Evolutionary conservation across 495 filamentous ascomycete species (phyloP).

Genomic region (Aspergillus ostianus): DNA sequence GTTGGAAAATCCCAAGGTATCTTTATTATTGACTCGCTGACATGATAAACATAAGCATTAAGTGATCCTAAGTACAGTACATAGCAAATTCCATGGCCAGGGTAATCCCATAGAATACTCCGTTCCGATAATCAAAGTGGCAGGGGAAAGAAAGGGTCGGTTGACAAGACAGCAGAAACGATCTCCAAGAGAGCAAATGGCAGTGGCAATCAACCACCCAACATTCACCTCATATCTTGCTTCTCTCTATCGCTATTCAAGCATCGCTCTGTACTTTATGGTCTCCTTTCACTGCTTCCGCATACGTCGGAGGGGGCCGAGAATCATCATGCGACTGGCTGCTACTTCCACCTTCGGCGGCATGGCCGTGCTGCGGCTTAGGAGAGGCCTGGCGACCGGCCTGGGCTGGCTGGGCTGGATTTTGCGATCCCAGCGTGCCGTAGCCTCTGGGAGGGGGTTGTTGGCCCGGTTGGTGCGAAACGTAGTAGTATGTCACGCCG

Average conservation of each 20-base stretch:
- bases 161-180: background rate
- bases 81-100: background rate
- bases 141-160: background rate
- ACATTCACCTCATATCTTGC: background rate
- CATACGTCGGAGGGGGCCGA: conserved; percentile 71
- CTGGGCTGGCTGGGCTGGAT: conserved; percentile 24
- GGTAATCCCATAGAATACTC: background rate
- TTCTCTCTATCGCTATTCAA: conserved; percentile 30
- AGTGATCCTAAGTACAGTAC: background rate
- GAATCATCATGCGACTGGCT: conserved; percentile 32
- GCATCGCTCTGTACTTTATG: conserved; percentile 74
- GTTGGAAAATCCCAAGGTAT: background rate
- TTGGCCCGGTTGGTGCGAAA: conserved; percentile 49
- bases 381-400: conserved; percentile 19
- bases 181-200: background rate
- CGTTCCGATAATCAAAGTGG: background rate
- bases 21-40: background rate
- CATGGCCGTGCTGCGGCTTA: conserved; percentile 24
- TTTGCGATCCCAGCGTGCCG: conserved; percentile 35
- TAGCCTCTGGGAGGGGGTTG: conserved; percentile 39
- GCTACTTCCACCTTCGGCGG: conserved; percentile 27
- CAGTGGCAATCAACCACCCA: background rate
- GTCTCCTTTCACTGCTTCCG: conserved; percentile 82
- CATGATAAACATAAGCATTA: background rate
- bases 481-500: conserved; percentile 69